Conservation (phyloP, 768 basidiomycete genomes). For the Naematelia encephala region DNA sequence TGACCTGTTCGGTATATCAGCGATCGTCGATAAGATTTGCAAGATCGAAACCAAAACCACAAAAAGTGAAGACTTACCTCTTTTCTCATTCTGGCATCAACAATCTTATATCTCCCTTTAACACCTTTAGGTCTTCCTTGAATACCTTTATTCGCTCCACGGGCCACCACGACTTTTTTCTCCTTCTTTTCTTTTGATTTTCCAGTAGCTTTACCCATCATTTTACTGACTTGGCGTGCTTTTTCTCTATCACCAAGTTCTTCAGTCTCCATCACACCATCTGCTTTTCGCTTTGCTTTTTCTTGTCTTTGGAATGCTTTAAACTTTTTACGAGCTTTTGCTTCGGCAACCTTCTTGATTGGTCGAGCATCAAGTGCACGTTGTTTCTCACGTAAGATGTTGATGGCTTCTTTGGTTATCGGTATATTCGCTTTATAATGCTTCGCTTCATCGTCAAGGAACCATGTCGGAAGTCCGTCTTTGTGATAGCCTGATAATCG, state of each 20-base stretch:
- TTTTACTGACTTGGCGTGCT: constrained; percentile 84
- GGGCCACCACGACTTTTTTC: constrained; percentile 85
- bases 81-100: constrained; percentile 89
- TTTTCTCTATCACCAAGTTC: constrained; percentile 96
- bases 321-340: constrained; percentile 93
- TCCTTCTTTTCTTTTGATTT: constrained; percentile 59
- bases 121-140: constrained; percentile 93
- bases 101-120: constrained; percentile 92
- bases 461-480: constrained; percentile 91
- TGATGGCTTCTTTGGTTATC: constrained; percentile 92
- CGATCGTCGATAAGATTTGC: constrained; percentile 6
- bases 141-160: constrained; percentile 80
- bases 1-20: constrained; percentile 57
- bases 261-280: constrained; percentile 69
- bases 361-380: constrained; percentile 92
- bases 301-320: constrained; percentile 79
- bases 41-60: constrained; percentile 6
- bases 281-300: constrained; percentile 93
- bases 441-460: constrained; percentile 92
- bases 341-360: constrained; percentile 98
- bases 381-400: constrained; percentile 78
- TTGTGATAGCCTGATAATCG: constrained; percentile 87
- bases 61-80: constrained; percentile 23
- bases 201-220: constrained; percentile 59
- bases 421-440: constrained; percentile 92